These are phyloP conservation scores for Boletus sp. DNA, from an alignment of 768 basidiomycete species.

Conservation along the genomic window DNA sequence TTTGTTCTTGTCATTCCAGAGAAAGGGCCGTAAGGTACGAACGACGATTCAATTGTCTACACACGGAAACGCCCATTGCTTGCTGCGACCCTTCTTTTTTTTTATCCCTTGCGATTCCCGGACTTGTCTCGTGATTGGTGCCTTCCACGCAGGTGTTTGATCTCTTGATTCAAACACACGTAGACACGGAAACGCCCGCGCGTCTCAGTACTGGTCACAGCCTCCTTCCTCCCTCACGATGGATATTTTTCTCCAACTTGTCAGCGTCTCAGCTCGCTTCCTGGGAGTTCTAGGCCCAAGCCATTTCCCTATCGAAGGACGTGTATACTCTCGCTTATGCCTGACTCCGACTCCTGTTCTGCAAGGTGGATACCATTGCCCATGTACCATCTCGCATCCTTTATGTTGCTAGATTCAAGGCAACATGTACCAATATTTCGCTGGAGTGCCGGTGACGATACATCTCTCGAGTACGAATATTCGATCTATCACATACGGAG, in stretches of 20 bases:
- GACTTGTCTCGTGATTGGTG: conserved; percentile 14
- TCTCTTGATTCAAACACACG: conserved; percentile 8
- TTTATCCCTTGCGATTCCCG: background rate
- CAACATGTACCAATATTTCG: background rate
- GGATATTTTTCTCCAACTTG: background rate
- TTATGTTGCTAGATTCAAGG: background rate
- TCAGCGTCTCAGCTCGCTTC: background rate
- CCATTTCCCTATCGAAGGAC: background rate
- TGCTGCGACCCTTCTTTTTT: background rate
- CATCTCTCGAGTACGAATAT: background rate
- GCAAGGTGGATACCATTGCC: background rate
- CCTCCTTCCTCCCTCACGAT: background rate
- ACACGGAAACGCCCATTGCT: background rate
- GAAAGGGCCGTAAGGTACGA: background rate
- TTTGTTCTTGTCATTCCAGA: background rate
- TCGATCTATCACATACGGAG: background rate
- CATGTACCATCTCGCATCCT: background rate
- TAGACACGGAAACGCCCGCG: conserved; percentile 19
- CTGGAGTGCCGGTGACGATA: background rate
- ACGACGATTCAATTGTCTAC: conserved; percentile 9
- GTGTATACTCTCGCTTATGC: no score
- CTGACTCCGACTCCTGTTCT: background rate
- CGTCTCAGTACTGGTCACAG: background rate
- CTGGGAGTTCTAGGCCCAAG: background rate
- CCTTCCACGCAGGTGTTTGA: conserved; percentile 6